Percentiles rank a stretch among this genome's conserved stretches.
phyloP scores from a whole-genome alignment of 2,329 filamentous ascomycete genomes.

The Chaetomium strumarium region DNA sequence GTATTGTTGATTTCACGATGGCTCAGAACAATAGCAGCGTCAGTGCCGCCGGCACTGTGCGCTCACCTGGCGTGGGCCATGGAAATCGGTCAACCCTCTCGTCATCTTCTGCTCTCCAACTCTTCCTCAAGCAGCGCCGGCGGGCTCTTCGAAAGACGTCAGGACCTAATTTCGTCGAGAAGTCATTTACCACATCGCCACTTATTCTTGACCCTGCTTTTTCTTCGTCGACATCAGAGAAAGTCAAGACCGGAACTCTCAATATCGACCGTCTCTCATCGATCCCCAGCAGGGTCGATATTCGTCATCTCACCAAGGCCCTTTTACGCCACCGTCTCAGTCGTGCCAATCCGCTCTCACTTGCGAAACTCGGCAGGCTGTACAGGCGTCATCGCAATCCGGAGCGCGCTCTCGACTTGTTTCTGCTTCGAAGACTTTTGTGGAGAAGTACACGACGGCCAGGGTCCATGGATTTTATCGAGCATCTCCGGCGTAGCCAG shows the following conservation, averaged over 20 bases:
- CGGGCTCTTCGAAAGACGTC: slow-evolving; percentile 1
- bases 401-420: slow-evolving; percentile 10
- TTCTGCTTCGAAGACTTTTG: slow-evolving; percentile 8
- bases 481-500: slow-evolving; percentile 9
- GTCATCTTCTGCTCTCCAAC: not conserved
- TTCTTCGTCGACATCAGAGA: not conserved
- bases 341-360: not conserved
- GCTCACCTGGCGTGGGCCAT: not conserved
- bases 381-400: slow-evolving; percentile 10
- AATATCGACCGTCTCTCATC: not conserved
- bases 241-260: not conserved
- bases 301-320: not conserved
- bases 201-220: too few species aligned
- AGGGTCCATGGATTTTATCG: slow-evolving; percentile 9
- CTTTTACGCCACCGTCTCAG: not conserved
- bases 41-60: slow-evolving; percentile 8
- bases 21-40: slow-evolving; percentile 12
- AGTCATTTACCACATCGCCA: not conserved
- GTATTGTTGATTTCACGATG: slow-evolving; percentile 8
- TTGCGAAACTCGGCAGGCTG: not conserved
- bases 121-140: slow-evolving; percentile 2
- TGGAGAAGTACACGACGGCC: slow-evolving; percentile 12
- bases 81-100: not conserved
- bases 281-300: not conserved
- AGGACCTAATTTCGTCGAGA: not conserved